Evolutionary conservation across 371 early-diverging fungal species (phyloP).

Genomic region (Conidiobolus incongruus): DNA sequence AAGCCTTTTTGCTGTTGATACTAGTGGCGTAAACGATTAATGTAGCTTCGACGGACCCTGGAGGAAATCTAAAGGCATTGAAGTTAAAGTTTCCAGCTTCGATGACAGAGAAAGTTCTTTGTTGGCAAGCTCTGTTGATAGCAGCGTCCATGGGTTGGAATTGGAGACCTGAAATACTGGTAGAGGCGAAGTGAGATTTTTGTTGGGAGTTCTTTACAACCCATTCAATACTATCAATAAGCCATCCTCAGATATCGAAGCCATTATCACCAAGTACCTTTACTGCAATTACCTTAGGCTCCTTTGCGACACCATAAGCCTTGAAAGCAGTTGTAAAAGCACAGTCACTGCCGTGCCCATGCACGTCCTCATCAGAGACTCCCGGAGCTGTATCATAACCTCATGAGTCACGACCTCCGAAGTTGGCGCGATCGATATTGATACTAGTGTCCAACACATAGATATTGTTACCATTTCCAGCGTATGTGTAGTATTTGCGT

Average conservation of each 20-base stretch:
- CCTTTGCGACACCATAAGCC: constrained; percentile 16
- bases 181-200: constrained; percentile 13
- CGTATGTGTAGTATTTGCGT: constrained; percentile 9
- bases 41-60: too few relatives aligned
- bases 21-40: constrained; percentile 45
- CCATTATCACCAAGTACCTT: constrained; percentile 30
- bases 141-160: constrained; percentile 17
- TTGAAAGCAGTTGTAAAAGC: constrained; percentile 35
- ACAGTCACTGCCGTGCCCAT: constrained; percentile 27
- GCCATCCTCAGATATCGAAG: constrained; percentile 24
- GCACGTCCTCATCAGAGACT: constrained; percentile 18
- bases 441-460: constrained; percentile 72
- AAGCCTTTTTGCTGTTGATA: constrained; percentile 25
- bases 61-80: too few relatives aligned
- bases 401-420: constrained; percentile 32
- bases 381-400: constrained; percentile 19
- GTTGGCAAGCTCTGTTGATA: constrained; percentile 10
- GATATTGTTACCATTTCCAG: constrained; percentile 37
- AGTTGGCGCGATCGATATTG: constrained; percentile 54
- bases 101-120: constrained; percentile 34
- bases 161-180: constrained; percentile 29
- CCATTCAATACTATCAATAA: too few relatives aligned
- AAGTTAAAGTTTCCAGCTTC: constrained; percentile 17
- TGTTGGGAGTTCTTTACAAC: constrained; percentile 5
- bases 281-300: constrained; percentile 21